A percentile compares a stretch with the other conserved stretches of the same genome.
Evolutionary conservation across 495 filamentous ascomycete species (phyloP).

Genomic region (Neurospora sp.): DNA sequence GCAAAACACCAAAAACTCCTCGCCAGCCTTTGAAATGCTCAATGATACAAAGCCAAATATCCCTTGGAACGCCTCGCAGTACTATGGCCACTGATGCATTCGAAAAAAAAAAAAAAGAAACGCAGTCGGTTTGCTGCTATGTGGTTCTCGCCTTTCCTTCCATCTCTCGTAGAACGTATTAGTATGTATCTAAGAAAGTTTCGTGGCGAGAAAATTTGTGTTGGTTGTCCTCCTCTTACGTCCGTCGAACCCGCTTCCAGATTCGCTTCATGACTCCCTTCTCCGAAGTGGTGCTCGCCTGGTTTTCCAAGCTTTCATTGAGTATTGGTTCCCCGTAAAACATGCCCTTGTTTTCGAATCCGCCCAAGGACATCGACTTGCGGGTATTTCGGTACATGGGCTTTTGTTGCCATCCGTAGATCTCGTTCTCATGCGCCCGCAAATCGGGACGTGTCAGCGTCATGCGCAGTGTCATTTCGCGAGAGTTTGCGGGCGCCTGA

Average conservation of each 20-base stretch:
- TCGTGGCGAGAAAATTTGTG: background rate
- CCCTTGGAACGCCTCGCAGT: background rate
- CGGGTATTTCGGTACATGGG: conserved; percentile 19
- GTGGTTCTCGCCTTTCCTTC: background rate
- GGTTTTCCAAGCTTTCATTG: conserved; percentile 23
- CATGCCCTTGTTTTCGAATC: conserved; percentile 5
- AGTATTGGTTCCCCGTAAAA: conserved; percentile 8
- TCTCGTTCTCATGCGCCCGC: conserved; percentile 52
- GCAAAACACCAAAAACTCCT: background rate
- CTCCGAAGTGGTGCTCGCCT: conserved; percentile 9
- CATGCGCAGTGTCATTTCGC: conserved; percentile 94
- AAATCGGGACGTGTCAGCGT: conserved; percentile 85
- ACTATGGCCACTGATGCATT: background rate
- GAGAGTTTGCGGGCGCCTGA: conserved; percentile 47
- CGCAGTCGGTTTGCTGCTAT: background rate
- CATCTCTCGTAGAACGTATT: background rate
- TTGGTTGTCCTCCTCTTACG: conserved; percentile 3
- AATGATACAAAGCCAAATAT: background rate
- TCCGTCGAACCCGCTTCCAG: conserved; percentile 27
- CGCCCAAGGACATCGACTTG: conserved; percentile 6
- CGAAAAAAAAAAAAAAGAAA: background rate
- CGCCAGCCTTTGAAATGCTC: background rate
- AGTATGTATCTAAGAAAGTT: background rate
- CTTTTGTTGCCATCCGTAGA: conserved; percentile 46
- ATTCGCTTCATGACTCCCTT: conserved; percentile 29